These are phyloP conservation scores for Fusarium duplospermum DNA, from an alignment of 2,329 filamentous ascomycete species.

Conservation along the genomic window DNA sequence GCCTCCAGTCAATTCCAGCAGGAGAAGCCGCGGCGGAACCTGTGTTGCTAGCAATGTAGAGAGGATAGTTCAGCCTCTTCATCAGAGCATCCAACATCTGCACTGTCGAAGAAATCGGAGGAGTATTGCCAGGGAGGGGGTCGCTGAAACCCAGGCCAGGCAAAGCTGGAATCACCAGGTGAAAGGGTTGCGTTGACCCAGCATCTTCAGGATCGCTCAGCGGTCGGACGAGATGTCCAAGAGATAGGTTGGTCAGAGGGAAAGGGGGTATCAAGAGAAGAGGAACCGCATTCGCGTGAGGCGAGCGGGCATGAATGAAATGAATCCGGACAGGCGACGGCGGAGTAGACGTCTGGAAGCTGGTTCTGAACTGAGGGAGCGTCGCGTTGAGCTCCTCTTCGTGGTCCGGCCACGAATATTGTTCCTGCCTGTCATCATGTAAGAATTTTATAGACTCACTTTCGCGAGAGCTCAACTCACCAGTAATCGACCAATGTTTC, in stretches of 20 bases:
- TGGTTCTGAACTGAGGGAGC: conserved; percentile 74
- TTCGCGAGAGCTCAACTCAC: conserved; percentile 51
- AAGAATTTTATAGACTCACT: not conserved
- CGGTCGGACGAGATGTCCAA: conserved; percentile 65
- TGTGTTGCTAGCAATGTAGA: conserved; percentile 68
- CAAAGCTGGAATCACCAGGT: conserved; percentile 74
- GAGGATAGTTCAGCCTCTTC: conserved; percentile 67
- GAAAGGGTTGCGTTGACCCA: conserved; percentile 64
- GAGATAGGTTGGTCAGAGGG: conserved; percentile 71
- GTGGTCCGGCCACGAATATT: conserved; percentile 72
- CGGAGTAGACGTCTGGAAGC: conserved; percentile 56
- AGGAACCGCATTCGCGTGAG: conserved; percentile 66
- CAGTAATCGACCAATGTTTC: conserved; percentile 76
- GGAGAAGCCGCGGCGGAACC: conserved; percentile 60
- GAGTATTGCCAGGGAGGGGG: conserved; percentile 61
- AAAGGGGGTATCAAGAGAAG: conserved; percentile 74
- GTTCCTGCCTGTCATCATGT: conserved; percentile 66
- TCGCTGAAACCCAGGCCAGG: conserved; percentile 77
- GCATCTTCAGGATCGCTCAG: conserved; percentile 65
- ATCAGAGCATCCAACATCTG: conserved; percentile 69
- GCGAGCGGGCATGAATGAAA: conserved; percentile 71
- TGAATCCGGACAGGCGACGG: conserved; percentile 66
- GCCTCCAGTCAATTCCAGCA: conserved; percentile 63
- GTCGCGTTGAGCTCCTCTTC: conserved; percentile 68
- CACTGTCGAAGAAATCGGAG: conserved; percentile 65